Base-by-base conservation (phyloP, 805 yeast species). In the Jamesozyma hellenica region DNA sequence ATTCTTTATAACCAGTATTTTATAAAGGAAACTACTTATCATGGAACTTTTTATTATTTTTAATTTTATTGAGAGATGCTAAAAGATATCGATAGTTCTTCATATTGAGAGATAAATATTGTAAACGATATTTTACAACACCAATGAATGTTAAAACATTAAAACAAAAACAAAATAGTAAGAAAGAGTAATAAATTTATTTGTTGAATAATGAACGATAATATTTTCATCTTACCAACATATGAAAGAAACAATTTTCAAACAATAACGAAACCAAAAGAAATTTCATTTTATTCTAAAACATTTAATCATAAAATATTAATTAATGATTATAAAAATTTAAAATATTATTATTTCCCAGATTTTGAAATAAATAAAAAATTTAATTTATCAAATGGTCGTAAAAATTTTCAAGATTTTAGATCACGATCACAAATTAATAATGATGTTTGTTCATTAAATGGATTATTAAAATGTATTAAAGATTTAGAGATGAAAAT, bases 211-310 rank as follows among this genome's bases (percentile, higher is more conserved):
- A 21, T 21, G 23, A 21, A 21, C 8, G 23, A 21, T 21, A 21
- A 21, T 21, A 6, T 6, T 21, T 21, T 21, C 8, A 15, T 29
- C 11, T 18, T 31, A 12, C 34, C 42, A 6, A 16, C 36, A 15
- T 18, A 23, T 28, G 34, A 27, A 17, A 32, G 46, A 34, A 38
- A 39, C 19, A 26, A 29, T 5, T 70, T 76, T 11, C 75, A 88
- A 0, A 75, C 83, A 2, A 67, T 88, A 37, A 76, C 79, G 51
- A 92, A 85, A 58, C 97, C 98, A 2, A 79, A 78, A 47, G 96
- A 90, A 60, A 49, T 90, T 2, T 67, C 74, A n/a, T 58, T 74
- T 4, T 90, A 68, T 56, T 76, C 92, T 3, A 65, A 86, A 41
- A 75, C 72, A 14, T 56, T 42, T 11, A 72, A 77, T 7, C 78